Base-by-base conservation (phyloP, 345 rosid genomes). In the Rhizophora mangle region DNA sequence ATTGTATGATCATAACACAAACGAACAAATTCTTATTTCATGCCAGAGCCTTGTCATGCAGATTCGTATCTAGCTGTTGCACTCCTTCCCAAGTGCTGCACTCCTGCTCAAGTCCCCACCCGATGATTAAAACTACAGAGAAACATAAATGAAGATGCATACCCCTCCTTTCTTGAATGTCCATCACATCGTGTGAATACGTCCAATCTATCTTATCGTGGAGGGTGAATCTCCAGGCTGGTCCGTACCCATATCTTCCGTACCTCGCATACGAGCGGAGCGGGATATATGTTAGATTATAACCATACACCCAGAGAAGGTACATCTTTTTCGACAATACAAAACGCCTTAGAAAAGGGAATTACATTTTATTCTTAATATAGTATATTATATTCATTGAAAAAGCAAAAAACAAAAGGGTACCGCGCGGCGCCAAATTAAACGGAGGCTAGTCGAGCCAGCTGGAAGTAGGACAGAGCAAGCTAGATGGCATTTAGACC, bases 181-280 rank as follows among this genome's bases (percentile, higher is more conserved):
- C 21, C 15, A 39, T 55, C 52, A 20, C n/a, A 62, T 64, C 57
- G 15, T 24, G 30, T 56, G 60, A 56, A 24, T 49, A 59, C 60
- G 58, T 24, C 31, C 21, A 58, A 22, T 24, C 31, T 56, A 15
- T 64, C 29, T 18, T 60, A 49, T 49, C 51, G 16, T 3, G 0
- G 13, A 21, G 15, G 9, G 29, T 8, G 29, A 34, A 31, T 10
- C 6, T 39, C 71, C 62, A 15, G 21, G 24, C 72, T 54, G 68
- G 68, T 57, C 34, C 72, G 72, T 67, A 61, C 71, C 72, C 72
- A 62, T 16, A n/a, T 55, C 27, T 37, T 73, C 77, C 77, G 77
- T 73, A 55, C 68, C 58, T 67, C 29, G 27, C 51, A 21, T 49
- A 5, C 21, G 24, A 19, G 36, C n/a, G 46, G 32, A 55, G 16